These are phyloP conservation scores for Blastomyces parvus DNA, from an alignment of 2,329 filamentous ascomycete species.

Conservation along the genomic window DNA sequence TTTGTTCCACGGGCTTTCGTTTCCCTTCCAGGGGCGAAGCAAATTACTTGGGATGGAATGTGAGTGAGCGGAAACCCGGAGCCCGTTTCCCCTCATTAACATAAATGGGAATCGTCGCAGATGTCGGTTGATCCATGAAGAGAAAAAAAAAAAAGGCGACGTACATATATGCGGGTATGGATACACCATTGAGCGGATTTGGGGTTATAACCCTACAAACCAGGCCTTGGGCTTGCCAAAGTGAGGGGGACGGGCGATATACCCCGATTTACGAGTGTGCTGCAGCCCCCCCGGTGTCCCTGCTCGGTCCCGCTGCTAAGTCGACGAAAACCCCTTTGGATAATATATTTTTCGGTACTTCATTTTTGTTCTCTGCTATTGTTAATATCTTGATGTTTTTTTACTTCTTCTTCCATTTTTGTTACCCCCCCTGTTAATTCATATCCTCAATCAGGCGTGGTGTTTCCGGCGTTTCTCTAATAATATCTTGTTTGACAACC, in stretches of 20 bases:
- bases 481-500: not conserved
- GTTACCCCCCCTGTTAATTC: not conserved
- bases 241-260: not conserved
- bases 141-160: not conserved
- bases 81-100: too few species aligned
- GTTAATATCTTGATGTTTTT: not conserved
- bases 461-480: constrained; percentile 3
- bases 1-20: not conserved
- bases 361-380: not conserved
- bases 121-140: not conserved
- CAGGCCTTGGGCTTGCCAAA: not conserved
- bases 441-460: not conserved
- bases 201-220: not conserved
- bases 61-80: not conserved
- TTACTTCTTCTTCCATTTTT: not conserved
- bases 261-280: not conserved
- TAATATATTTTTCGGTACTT: not conserved
- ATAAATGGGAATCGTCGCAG: not conserved
- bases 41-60: not conserved
- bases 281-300: not conserved
- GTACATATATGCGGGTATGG: not conserved
- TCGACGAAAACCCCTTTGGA: not conserved
- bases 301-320: not conserved
- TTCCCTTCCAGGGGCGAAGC: not conserved
- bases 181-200: not conserved